These are phyloP conservation scores for Senna siamea DNA, from an alignment of 306 rosid species.

Conservation along the genomic window DNA sequence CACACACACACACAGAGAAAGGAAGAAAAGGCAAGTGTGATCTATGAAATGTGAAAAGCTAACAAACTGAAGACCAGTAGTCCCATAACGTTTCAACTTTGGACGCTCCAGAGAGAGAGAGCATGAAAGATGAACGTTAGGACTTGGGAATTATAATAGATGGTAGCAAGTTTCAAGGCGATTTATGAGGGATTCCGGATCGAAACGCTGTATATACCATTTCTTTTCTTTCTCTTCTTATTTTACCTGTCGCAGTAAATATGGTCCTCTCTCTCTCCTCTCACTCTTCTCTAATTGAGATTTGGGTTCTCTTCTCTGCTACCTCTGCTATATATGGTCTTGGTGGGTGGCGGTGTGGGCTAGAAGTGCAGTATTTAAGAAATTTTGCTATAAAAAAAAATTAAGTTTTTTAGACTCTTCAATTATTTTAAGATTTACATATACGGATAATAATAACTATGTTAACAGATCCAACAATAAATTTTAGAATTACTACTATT, in stretches of 20 bases:
- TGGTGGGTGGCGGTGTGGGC: no score
- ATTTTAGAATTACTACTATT: no score
- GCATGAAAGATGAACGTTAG: slow-evolving; percentile 45
- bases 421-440: no score
- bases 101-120: slow-evolving; percentile 28
- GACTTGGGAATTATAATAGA: slow-evolving; percentile 21
- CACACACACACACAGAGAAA: background rate
- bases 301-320: slow-evolving; percentile 42
- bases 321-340: background rate
- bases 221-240: background rate
- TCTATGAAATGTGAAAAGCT: background rate
- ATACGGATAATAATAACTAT: no score
- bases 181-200: slow-evolving; percentile 54
- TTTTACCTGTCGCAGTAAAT: slow-evolving; percentile 25
- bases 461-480: no score
- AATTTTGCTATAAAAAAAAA: no score
- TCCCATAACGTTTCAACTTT: slow-evolving; percentile 37
- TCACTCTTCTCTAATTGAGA: slow-evolving; percentile 42
- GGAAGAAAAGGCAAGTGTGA: background rate
- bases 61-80: slow-evolving; percentile 17
- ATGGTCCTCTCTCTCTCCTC: background rate
- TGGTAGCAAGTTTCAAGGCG: slow-evolving; percentile 37
- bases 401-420: no score
- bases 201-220: slow-evolving; percentile 42
- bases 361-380: no score